Conservation (phyloP, 2,329 filamentous ascomycete species). For the Dactylellina haptotyla region DNA sequence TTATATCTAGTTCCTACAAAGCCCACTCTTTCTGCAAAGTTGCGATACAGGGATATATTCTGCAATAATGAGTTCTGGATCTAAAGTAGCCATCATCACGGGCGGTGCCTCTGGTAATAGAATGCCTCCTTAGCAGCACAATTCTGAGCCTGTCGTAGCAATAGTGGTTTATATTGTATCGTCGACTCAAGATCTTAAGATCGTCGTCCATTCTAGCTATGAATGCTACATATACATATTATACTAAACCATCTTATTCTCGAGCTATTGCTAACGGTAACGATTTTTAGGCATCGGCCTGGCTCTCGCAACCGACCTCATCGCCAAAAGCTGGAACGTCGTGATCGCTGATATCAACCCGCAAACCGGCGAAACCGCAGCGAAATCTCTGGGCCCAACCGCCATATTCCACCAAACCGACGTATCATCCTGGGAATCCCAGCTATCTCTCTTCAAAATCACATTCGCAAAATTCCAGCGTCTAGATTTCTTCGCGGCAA, state of each 20-base stretch:
- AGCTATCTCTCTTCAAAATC: slow-evolving; percentile 61
- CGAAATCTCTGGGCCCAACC: slow-evolving; percentile 34
- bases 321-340: slow-evolving; percentile 61
- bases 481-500: slow-evolving; percentile 63
- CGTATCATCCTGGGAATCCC: slow-evolving; percentile 61
- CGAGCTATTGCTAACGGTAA: background rate
- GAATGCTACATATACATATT: too few relatives aligned
- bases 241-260: background rate
- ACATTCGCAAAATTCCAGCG: slow-evolving; percentile 62
- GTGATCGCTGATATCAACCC: slow-evolving; percentile 64
- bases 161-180: too few relatives aligned
- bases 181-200: too few relatives aligned
- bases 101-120: slow-evolving; percentile 62
- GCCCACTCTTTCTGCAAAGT: too few relatives aligned
- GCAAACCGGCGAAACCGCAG: slow-evolving; percentile 15
- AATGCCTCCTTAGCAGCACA: too few relatives aligned
- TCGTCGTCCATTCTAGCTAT: too few relatives aligned
- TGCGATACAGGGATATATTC: too few relatives aligned
- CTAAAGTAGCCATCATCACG: slow-evolving; percentile 63
- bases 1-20: too few relatives aligned
- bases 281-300: slow-evolving; percentile 60
- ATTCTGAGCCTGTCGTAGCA: too few relatives aligned
- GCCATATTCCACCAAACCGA: slow-evolving; percentile 58
- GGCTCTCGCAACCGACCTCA: slow-evolving; percentile 62
- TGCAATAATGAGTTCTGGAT: slow-evolving; percentile 2